phyloP scores from a whole-genome alignment of 805 yeast species.

The Huiozyma sinensis region DNA sequence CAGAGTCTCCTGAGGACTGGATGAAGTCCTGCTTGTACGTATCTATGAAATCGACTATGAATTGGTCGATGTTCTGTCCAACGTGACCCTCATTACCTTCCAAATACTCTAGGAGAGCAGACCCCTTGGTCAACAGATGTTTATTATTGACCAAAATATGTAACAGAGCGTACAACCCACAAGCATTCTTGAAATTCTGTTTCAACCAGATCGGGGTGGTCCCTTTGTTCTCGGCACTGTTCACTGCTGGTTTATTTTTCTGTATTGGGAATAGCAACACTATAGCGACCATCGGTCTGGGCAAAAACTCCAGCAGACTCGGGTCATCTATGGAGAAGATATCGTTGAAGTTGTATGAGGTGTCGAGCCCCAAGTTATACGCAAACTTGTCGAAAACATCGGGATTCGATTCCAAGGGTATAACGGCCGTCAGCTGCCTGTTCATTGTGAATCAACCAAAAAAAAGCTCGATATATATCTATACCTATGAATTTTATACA shows the following conservation, averaged over 20 bases:
- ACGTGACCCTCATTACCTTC: conserved; percentile 27
- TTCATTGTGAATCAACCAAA: conserved; percentile 6
- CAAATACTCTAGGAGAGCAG: conserved; percentile 14
- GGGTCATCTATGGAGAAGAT: conserved; percentile 78
- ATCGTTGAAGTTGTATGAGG: conserved; percentile 57
- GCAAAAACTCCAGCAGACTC: conserved; percentile 68
- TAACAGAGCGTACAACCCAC: conserved; percentile 83
- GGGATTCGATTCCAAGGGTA: conserved; percentile 89
- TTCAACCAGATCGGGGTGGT: conserved; percentile 53
- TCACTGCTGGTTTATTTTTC: conserved; percentile 27
- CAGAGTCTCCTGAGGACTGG: conserved; percentile 46
- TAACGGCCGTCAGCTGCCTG: conserved; percentile 34
- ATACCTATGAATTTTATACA: no score
- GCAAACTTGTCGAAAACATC: conserved; percentile 66
- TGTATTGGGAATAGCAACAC: conserved; percentile 71
- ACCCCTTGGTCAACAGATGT: conserved; percentile 15
- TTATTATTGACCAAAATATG: conserved; percentile 43
- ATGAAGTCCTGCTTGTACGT: conserved; percentile 14
- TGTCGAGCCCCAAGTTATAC: conserved; percentile 53
- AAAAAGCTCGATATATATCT: no score
- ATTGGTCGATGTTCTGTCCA: conserved; percentile 1
- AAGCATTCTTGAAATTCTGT: conserved; percentile 79
- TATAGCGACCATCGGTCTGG: conserved; percentile 68
- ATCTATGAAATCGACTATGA: conserved; percentile 19
- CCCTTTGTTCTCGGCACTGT: conserved; percentile 2